Evolutionary conservation across 345 rosid species (phyloP), one percentile per base, ranked within the genome.

Genomic region (Rhodamnia argentea): DNA sequence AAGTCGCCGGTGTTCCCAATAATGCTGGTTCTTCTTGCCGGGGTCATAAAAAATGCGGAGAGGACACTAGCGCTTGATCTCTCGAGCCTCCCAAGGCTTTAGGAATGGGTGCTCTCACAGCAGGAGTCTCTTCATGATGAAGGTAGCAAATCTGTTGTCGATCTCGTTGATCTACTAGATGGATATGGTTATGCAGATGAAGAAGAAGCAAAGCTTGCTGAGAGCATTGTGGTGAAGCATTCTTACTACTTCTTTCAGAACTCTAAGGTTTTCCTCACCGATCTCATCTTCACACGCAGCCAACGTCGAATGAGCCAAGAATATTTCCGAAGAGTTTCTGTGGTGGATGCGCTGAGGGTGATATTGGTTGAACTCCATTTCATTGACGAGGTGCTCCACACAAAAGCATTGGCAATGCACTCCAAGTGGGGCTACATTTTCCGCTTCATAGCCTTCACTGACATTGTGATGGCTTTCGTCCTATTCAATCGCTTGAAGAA

Each of bases 101-200:
- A 1, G 75, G 40, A 29, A 29, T 0, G 40, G 22, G 0, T n/a
- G 70, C 37, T 27, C 37, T 60, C 20, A 13, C 40, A 27, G 5
- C 0, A 27, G 1, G 37, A 0, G 9, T 3, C 4, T 6, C 5
- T 6, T n/a, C 10, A 1, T 13, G 1, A 60, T 6, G 4, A 6
- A 59, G 1, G 0, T 59, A 0, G 0, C 0, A 0, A 5, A 3
- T 2, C 5, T 58, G 1, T 0, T 0, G 0, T 0, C 16, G 0
- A 26, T 12, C 29, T 5, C 32, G 0, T 0, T 26, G 0, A 1
- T 13, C 0, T 6, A 13, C 8, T 0, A 10, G 5, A 13, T 60
- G 40, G 20, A 27, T 1, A 14, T 27, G 6, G 37, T 59, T 3
- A 13, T 27, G 37, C 51, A 47, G 51, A 2, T 60, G 37, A 60